A percentile compares a stretch with the other conserved stretches of the same genome.
Conservation (phyloP, 169 alveolate species). For the Plasmodium yoelii region DNA sequence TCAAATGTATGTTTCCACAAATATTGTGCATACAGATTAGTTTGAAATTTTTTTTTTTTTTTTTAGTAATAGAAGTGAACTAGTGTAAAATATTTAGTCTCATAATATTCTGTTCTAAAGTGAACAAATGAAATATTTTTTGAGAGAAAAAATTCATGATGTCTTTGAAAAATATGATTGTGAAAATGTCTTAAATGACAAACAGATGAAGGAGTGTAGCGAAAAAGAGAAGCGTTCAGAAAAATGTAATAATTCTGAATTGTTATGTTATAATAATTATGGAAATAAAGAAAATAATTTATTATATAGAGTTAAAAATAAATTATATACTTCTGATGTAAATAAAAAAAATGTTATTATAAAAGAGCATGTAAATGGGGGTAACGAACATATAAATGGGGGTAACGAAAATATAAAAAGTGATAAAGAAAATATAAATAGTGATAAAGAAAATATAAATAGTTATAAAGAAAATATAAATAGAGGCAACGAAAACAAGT, state of each 20-base stretch:
- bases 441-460: background rate
- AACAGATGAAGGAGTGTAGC: background rate
- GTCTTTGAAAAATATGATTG: conserved; percentile 21
- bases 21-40: too few relatives aligned
- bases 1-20: too few relatives aligned
- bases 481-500: background rate
- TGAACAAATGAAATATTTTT: background rate
- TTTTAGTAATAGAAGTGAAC: too few relatives aligned
- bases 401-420: background rate
- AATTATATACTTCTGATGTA: too few relatives aligned
- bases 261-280: too few relatives aligned
- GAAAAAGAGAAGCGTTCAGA: background rate
- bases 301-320: too few relatives aligned
- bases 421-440: background rate
- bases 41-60: too few relatives aligned
- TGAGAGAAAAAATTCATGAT: conserved; percentile 17
- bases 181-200: background rate
- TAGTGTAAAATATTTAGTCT: too few relatives aligned
- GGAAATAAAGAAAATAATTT: too few relatives aligned
- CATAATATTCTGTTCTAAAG: background rate
- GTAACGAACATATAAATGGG: background rate
- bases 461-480: background rate
- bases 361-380: background rate
- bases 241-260: too few relatives aligned
- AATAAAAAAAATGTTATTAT: too few relatives aligned